Base-by-base conservation (phyloP, 2,329 filamentous ascomycete species). In the Colletotrichum sansevieriae region DNA sequence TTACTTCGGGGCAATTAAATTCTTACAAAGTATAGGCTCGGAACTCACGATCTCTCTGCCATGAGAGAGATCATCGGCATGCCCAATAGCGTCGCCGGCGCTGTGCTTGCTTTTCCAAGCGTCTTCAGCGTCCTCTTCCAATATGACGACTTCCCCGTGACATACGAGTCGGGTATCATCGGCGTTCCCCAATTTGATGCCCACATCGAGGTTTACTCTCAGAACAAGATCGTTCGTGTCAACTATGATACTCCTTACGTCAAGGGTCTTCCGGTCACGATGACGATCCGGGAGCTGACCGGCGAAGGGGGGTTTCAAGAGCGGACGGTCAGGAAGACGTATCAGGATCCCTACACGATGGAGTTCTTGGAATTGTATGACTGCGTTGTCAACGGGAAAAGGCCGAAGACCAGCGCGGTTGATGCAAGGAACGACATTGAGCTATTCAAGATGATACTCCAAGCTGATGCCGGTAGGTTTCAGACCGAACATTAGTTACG, bases 91-190 rank as follows among this genome's bases (percentile, higher is more conserved):
- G 71, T 71, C 13, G 65, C 65, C 63, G 59, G 82, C 2, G 81
- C 84, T 3, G 80, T 80, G 0, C 69, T 78, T 9, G 71, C 70
- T 3, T 69, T 77, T 10, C 75, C 75, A 1, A 72, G 73, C 12
- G 59, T 75, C 61, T 83, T 75, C 66, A 77, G 74, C n/a, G 82
- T 81, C 0, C 77, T 84, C 2, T 84, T 84, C 73, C 76, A 82
- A 25, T 85, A 83, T 68, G 63, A 74, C 1, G 70, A 72, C 22
- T 90, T 88, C 65, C 78, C 84, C 0, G 81, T 88, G 2, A 81
- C 83, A 0, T 91, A 89, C 71, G 88, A 91, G 70, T 84, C 83
- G 0, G 88, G 88, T 0, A 78, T 89, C 22, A 83, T 86, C 70
- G 73, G 75, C 0, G 82, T 91, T 1, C 85, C 87, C 0, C 72